Base-by-base conservation (phyloP, 2,329 filamentous ascomycete genomes). In the Ophiostoma triangulosporum region DNA sequence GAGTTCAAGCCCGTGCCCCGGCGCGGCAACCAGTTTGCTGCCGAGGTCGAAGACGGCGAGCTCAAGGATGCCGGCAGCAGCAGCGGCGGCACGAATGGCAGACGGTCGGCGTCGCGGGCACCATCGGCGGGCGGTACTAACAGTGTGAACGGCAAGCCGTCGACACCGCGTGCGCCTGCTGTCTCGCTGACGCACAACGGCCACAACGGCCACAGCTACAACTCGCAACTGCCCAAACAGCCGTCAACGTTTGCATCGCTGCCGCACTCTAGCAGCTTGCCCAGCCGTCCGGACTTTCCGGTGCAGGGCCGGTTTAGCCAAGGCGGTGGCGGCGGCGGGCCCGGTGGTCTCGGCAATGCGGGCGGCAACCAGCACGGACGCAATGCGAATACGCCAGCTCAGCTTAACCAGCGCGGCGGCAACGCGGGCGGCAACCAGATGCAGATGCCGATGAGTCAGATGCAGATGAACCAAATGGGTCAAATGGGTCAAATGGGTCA, bases 1-100 rank as follows among this genome's bases (percentile, higher is more conserved):
- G 78, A 85, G 32, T 88, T 87, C 65, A 83, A 79, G 61, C 80
- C 83, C 4, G 63, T 65, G 22, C 58, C 83, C 4, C 63, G 65
- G 22, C 58, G 66, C 55, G 43, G 24, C 14, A 46, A 15, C 43
- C 26, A 46, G 22, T 24, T 45, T 2, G 40, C 24, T 6, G 67
- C 65, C 1, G 80, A 83, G 57, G 77, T 79, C 52, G 84, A 88
- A 64, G 84, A 88, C 62, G 84, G 84, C 20, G 84, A 88, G 64
- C 83, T 87, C 24, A 78, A 81, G 57, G 84, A 87, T 57, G 54
- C 20, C 26, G 9, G 3, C 14, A 32, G 33, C 56, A 49, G 27
- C 55, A 46, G 68, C 50, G 62, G 64, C 3, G 20, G 53, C 62
- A 52, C 43, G 31, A 40, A 40, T 12, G 50, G 46, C 0, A 33